A percentile compares a stretch with the other conserved stretches of the same genome.
Evolutionary conservation across 1,284 basidiomycete genomes (phyloP).

Genomic region (Cutaneotrichosporon sp.): DNA sequence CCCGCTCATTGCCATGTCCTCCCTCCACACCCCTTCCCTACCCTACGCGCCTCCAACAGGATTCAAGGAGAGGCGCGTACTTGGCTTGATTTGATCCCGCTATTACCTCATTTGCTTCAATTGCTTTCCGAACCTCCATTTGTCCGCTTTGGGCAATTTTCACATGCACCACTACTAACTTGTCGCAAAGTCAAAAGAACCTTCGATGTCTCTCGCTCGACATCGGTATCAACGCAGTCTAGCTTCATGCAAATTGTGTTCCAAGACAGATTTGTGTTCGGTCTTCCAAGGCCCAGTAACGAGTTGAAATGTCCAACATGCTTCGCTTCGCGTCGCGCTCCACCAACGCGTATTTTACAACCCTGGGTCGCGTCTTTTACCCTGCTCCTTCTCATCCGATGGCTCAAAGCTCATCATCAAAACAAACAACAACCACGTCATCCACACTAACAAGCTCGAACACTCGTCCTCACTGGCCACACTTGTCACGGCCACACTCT

Average conservation of each 20-base stretch:
- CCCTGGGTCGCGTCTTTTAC: neutral
- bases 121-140: neutral
- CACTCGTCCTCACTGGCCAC: neutral
- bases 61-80: neutral
- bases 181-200: neutral
- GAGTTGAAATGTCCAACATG: neutral
- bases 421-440: conserved; percentile 3
- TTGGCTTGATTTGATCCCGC: conserved; percentile 5
- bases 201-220: neutral
- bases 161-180: neutral
- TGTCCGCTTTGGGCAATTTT: conserved; percentile 8
- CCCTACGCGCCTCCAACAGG: neutral
- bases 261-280: neutral
- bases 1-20: neutral
- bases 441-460: neutral
- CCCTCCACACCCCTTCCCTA: neutral
- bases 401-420: neutral
- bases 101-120: neutral
- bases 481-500: neutral
- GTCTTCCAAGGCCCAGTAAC: neutral
- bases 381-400: neutral
- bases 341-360: conserved; percentile 1
- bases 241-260: neutral
- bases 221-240: neutral
- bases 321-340: neutral